Evolutionary conservation across 2,329 filamentous ascomycete species (phyloP), one percentile per base, ranked within the genome.

Genomic region (Aureobasidium vineae): DNA sequence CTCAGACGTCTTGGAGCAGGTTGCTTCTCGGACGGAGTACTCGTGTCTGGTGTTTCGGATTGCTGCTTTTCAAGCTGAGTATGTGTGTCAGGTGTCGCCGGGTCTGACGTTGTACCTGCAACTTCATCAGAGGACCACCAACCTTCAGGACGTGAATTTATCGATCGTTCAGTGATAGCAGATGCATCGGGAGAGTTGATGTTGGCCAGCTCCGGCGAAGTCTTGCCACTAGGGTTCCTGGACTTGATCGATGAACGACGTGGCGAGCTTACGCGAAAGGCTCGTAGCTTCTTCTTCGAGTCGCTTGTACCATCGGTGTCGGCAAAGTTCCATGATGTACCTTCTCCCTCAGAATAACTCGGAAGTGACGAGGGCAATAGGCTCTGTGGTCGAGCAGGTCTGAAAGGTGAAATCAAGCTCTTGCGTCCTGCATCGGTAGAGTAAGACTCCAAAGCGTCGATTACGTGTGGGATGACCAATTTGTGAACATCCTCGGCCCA

Each of bases 401-500:
- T 50, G 52, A 63, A 67, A 1, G 57, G 66, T 7, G 66, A 57
- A 5, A 53, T 63, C 40, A 63, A 21, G 26, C 41, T 56, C 23
- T 33, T 67, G 23, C 66, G 59, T 26, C 66, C 49, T 2, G 56
- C 64, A 16, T 60, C 59, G 11, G 57, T 59, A 40, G 81, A 76
- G 70, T 84, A 91, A 71, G 84, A 88, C 68, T 96, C 87, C 11
- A 99, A 81, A 0, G 95, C 93, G 71, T 96, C 89, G 70, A 97
- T 93, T 1, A 99, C 92, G 75, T 96, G 91, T 19, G 88, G 90
- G 73, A 97, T 97, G 2, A 98, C 94, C 63, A 92, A 86, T 0
- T 83, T 81, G 70, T 96, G 85, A 7, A 96, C 90, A 72, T 97
- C 92, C 43, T 86, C 83, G 0, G 91, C 95, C 95, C 95, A 99